phyloP scores from a whole-genome alignment of 1,284 basidiomycete species.

The Leccinum cinnamomeum region DNA sequence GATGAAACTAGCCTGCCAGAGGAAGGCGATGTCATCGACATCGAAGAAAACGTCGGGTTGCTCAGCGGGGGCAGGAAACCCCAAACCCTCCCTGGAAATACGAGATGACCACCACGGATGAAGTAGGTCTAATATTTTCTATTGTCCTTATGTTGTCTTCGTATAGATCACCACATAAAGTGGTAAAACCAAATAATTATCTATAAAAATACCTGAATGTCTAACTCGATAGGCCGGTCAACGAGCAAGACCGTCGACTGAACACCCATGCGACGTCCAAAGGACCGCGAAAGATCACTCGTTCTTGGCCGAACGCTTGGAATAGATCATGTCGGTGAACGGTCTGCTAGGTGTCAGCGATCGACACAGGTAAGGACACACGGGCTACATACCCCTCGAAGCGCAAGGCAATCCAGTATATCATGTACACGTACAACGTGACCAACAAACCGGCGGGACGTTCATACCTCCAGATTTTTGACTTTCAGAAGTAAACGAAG shows the following conservation, averaged over 20 bases:
- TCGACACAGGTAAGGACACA: background rate
- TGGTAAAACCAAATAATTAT: background rate
- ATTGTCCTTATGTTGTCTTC: background rate
- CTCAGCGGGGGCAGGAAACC: constrained; percentile 15
- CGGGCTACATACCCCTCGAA: constrained; percentile 76
- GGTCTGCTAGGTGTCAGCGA: constrained; percentile 46
- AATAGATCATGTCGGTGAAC: constrained; percentile 83
- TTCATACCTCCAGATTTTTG: constrained; percentile 61
- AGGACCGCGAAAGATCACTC: constrained; percentile 10
- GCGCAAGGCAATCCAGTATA: constrained; percentile 80
- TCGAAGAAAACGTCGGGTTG: constrained; percentile 39
- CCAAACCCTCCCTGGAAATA: background rate
- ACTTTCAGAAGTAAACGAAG: background rate
- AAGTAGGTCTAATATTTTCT: background rate
- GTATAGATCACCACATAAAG: background rate
- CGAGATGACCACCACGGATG: background rate
- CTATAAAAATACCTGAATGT: background rate
- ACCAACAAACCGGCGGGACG: constrained; percentile 78
- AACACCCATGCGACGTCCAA: background rate
- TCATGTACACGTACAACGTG: constrained; percentile 75
- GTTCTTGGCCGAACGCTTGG: constrained; percentile 46
- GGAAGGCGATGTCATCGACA: constrained; percentile 16
- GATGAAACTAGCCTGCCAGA: constrained; percentile 1
- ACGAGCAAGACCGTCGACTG: background rate
- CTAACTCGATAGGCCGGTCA: background rate